Evolutionary conservation across 2,329 filamentous ascomycete species (phyloP).

Genomic region (Neophaeococcomyces mojaviensis): DNA sequence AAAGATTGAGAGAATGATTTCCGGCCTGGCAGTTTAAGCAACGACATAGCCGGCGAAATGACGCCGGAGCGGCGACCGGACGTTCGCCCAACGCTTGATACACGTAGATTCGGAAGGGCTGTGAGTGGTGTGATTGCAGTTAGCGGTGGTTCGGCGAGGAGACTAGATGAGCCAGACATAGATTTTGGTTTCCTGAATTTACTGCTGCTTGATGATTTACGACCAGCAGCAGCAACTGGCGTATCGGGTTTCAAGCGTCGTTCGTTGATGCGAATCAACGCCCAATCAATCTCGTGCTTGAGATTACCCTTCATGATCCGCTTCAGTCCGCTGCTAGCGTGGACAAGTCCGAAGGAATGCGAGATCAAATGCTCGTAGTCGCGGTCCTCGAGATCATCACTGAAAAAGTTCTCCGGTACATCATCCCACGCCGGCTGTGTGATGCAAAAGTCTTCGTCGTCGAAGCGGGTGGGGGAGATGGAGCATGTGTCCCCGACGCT

Average conservation of each 20-base stretch:
- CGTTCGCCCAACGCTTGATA: slow-evolving; percentile 83
- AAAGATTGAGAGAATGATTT: slow-evolving; percentile 69
- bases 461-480: slow-evolving; percentile 58
- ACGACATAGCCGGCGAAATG: slow-evolving; percentile 69
- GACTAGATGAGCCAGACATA: not conserved
- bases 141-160: slow-evolving; percentile 10
- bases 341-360: slow-evolving; percentile 72
- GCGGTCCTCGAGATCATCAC: slow-evolving; percentile 62
- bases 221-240: slow-evolving; percentile 31
- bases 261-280: slow-evolving; percentile 71
- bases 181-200: slow-evolving; percentile 13
- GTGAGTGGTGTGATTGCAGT: slow-evolving; percentile 51
- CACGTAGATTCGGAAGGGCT: slow-evolving; percentile 64
- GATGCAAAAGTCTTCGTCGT: slow-evolving; percentile 65
- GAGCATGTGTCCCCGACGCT: slow-evolving; percentile 59
- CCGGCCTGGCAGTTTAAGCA: slow-evolving; percentile 81
- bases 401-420: slow-evolving; percentile 74
- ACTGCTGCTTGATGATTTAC: slow-evolving; percentile 25
- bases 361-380: slow-evolving; percentile 75
- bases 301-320: slow-evolving; percentile 64
- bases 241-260: slow-evolving; percentile 58
- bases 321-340: slow-evolving; percentile 83
- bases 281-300: slow-evolving; percentile 92
- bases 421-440: slow-evolving; percentile 91
- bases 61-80: slow-evolving; percentile 73